These are phyloP conservation scores for Zoysia japonica DNA, from an alignment of 176 grass and related monocot genomes.

Conservation along the genomic window DNA sequence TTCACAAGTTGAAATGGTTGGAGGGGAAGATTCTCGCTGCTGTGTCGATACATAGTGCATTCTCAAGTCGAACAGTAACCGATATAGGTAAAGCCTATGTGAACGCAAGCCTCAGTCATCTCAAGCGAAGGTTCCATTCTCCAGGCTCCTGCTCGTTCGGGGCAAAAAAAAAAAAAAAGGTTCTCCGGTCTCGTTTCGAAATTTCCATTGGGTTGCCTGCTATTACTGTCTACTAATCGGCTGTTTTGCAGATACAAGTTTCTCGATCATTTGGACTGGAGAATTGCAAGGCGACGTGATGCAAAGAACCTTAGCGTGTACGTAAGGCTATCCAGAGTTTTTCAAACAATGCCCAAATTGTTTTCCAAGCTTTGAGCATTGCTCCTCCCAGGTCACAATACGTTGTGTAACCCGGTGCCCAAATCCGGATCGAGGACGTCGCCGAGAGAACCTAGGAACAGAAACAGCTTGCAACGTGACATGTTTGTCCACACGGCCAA, in stretches of 20 bases:
- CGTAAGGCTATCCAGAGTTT: background rate
- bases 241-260: background rate
- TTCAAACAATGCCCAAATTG: too few relatives aligned
- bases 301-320: background rate
- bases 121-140: background rate
- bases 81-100: background rate
- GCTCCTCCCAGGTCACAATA: too few relatives aligned
- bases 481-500: background rate
- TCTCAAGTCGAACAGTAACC: too few relatives aligned
- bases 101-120: background rate
- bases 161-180: background rate
- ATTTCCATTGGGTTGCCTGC: background rate
- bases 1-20: too few relatives aligned
- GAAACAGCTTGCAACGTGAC: background rate
- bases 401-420: too few relatives aligned
- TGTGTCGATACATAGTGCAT: too few relatives aligned
- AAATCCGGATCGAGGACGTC: background rate
- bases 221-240: background rate
- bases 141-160: background rate
- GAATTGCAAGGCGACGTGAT: background rate
- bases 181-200: background rate
- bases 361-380: too few relatives aligned
- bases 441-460: background rate
- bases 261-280: background rate
- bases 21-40: too few relatives aligned